Evolutionary conservation across 495 filamentous ascomycete genomes (phyloP).

Genomic region (Friedmanniomyces simplex): DNA sequence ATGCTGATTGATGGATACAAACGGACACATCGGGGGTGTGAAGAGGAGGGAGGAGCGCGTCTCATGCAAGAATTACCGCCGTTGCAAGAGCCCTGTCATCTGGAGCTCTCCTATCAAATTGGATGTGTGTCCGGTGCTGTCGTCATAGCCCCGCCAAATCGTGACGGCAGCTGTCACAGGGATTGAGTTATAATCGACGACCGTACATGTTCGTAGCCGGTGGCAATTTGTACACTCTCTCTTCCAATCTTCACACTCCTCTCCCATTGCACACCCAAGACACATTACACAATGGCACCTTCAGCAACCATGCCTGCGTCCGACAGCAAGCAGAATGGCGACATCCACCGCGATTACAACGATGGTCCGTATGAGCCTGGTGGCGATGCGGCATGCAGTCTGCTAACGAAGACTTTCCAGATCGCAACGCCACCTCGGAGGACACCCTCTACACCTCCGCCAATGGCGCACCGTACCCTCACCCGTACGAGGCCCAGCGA

Average conservation of each 20-base stretch:
- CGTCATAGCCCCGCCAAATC: too few relatives aligned
- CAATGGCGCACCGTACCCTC: constrained; percentile 38
- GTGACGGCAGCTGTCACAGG: too few relatives aligned
- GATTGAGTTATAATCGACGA: too few relatives aligned
- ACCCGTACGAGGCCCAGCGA: constrained; percentile 38
- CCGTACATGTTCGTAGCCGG: too few relatives aligned
- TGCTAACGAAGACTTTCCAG: neutral
- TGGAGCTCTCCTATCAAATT: too few relatives aligned
- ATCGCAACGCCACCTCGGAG: constrained; percentile 37
- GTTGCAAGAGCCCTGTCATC: too few relatives aligned
- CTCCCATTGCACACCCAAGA: neutral
- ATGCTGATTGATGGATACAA: neutral
- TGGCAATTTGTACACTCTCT: too few relatives aligned
- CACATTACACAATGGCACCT: constrained; percentile 8
- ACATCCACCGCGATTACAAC: constrained; percentile 34
- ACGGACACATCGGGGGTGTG: too few relatives aligned
- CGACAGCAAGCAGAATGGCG: constrained; percentile 22
- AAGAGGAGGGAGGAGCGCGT: too few relatives aligned
- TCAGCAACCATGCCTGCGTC: neutral
- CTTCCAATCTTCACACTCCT: too few relatives aligned
- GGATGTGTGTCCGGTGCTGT: too few relatives aligned
- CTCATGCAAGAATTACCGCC: too few relatives aligned
- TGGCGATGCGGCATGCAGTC: neutral
- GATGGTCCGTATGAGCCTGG: constrained; percentile 21
- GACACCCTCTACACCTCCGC: constrained; percentile 41